These are phyloP conservation scores for Myriosclerotinia curreyana DNA, from an alignment of 2,329 filamentous ascomycete genomes.

Conservation along the genomic window DNA sequence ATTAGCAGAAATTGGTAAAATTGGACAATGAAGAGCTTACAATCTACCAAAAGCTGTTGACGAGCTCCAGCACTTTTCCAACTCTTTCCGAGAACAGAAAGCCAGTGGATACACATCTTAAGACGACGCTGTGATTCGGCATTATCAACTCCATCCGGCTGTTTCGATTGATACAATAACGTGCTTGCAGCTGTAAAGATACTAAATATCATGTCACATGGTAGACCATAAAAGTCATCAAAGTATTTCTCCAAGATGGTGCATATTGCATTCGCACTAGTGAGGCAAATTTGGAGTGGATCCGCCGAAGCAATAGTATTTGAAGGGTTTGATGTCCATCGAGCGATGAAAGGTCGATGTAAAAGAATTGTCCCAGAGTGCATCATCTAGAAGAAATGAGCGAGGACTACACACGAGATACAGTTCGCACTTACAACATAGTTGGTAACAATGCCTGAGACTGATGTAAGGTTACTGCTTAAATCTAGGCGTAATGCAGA, in stretches of 20 bases:
- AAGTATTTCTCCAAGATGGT: slow-evolving; percentile 35
- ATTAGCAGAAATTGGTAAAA: slow-evolving; percentile 25
- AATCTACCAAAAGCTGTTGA: slow-evolving; percentile 34
- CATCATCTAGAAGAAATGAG: slow-evolving; percentile 29
- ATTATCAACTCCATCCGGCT: slow-evolving; percentile 20
- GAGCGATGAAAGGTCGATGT: slow-evolving; percentile 37
- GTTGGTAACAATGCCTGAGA: slow-evolving; percentile 36
- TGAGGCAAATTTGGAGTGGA: slow-evolving; percentile 33
- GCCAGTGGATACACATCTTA: slow-evolving; percentile 37
- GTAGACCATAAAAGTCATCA: slow-evolving; percentile 33
- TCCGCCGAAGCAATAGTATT: slow-evolving; percentile 22
- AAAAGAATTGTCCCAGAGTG: slow-evolving; percentile 34
- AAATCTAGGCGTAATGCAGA: slow-evolving; percentile 35
- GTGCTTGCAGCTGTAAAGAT: slow-evolving; percentile 37
- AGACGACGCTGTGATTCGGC: slow-evolving; percentile 30
- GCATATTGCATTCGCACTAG: slow-evolving; percentile 37
- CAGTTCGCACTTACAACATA: slow-evolving; percentile 32
- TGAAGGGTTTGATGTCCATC: slow-evolving; percentile 28
- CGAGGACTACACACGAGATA: background rate
- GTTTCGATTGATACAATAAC: slow-evolving; percentile 33
- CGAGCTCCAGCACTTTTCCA: slow-evolving; percentile 38
- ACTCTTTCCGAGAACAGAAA: slow-evolving; percentile 35
- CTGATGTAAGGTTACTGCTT: slow-evolving; percentile 30
- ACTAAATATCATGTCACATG: slow-evolving; percentile 38
- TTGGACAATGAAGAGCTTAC: slow-evolving; percentile 32